Evolutionary conservation across 2,329 filamentous ascomycete species (phyloP).

Genomic region (Pseudogymnoascus sp.): DNA sequence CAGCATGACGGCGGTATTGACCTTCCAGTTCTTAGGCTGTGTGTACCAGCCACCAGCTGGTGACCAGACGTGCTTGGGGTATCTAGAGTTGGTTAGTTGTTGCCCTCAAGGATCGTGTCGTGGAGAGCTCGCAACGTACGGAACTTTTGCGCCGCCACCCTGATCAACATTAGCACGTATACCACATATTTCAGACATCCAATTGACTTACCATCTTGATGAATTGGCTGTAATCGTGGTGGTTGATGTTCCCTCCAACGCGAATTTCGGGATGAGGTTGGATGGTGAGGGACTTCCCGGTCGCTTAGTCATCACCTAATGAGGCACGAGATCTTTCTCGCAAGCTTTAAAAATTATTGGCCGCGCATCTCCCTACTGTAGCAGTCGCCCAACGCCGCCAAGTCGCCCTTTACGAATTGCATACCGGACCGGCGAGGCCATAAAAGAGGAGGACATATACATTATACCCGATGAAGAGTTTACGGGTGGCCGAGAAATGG

Average conservation of each 20-base stretch:
- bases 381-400: constrained; percentile 1
- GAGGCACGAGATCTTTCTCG: constrained; percentile 12
- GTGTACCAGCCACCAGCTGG: constrained; percentile 96
- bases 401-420: background rate
- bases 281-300: constrained; percentile 16
- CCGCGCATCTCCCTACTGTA: background rate
- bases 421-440: constrained; percentile 11
- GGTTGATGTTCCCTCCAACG: background rate
- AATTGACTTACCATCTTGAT: constrained; percentile 48
- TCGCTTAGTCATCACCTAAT: constrained; percentile 13
- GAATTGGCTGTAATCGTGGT: constrained; percentile 29
- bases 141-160: constrained; percentile 75
- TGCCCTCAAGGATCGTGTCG: constrained; percentile 32
- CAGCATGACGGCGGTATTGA: constrained; percentile 74
- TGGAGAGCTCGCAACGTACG: constrained; percentile 40
- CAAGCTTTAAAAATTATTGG: constrained; percentile 11
- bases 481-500: constrained; percentile 49
- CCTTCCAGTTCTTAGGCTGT: constrained; percentile 90
- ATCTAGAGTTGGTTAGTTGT: constrained; percentile 47
- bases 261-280: constrained; percentile 12
- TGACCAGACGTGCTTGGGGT: constrained; percentile 99
- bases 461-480: constrained; percentile 45
- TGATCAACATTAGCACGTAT: constrained; percentile 37
- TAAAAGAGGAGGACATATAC: constrained; percentile 18
- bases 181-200: background rate